These are phyloP conservation scores for Obelidium mucronatum DNA, from an alignment of 192 early-diverging fungal genomes.

Conservation along the genomic window DNA sequence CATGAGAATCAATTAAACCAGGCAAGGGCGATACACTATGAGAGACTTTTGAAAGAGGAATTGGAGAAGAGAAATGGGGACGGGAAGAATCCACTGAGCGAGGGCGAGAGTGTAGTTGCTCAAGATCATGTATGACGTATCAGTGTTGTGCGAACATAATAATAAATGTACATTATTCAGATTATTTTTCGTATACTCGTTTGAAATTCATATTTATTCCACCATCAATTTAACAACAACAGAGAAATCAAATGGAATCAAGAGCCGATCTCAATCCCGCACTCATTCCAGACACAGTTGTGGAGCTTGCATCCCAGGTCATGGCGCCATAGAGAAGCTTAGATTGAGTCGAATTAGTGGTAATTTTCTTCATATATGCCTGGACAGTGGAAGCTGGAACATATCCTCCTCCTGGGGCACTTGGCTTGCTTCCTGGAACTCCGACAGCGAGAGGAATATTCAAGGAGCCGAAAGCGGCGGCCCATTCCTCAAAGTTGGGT, in stretches of 20 bases:
- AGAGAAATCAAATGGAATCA: neutral
- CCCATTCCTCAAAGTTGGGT: constrained; percentile 79
- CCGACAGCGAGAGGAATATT: constrained; percentile 72
- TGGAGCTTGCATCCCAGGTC: constrained; percentile 70
- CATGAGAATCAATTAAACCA: neutral
- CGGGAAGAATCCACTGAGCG: too few species aligned
- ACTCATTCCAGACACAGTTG: neutral
- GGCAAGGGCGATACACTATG: neutral
- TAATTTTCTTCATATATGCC: constrained; percentile 55
- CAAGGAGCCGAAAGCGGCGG: constrained; percentile 33
- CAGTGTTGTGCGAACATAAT: too few species aligned
- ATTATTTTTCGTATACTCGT: too few species aligned
- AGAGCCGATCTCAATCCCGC: neutral
- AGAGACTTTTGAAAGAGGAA: neutral
- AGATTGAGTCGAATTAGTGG: constrained; percentile 48
- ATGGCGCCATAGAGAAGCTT: constrained; percentile 72
- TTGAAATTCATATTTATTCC: too few species aligned
- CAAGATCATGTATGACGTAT: too few species aligned
- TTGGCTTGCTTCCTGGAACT: constrained; percentile 60
- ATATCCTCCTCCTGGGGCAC: constrained; percentile 67
- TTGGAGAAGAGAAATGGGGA: constrained; percentile 5
- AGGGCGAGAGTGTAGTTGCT: too few species aligned
- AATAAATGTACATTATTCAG: too few species aligned
- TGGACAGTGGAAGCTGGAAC: constrained; percentile 52
- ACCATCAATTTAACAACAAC: too few species aligned